Evolutionary conservation across 805 yeast species (phyloP).

Genomic region (Kazachstania bromeliacearum): DNA sequence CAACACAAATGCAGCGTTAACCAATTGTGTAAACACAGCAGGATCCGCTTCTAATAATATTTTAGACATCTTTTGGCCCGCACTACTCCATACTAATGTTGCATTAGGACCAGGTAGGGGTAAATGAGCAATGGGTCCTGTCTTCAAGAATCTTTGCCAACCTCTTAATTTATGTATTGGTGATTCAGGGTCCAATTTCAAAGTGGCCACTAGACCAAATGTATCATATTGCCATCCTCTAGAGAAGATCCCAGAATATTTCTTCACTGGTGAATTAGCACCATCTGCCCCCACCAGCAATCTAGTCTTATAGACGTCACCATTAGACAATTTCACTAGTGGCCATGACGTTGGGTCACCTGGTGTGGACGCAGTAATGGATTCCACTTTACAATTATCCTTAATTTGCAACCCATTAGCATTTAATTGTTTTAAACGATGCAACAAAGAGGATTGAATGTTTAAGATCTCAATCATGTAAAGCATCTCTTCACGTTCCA

Average conservation of each 20-base stretch:
- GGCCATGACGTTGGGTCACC: constrained; percentile 60
- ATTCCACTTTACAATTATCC: constrained; percentile 60
- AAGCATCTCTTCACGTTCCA: constrained; percentile 54
- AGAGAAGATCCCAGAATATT: constrained; percentile 69
- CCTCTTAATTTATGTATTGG: constrained; percentile 66
- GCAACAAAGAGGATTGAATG: constrained; percentile 64
- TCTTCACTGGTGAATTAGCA: constrained; percentile 83
- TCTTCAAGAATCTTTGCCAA: constrained; percentile 85
- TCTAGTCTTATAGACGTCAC: constrained; percentile 54
- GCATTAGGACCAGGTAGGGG: constrained; percentile 83
- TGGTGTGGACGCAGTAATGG: constrained; percentile 33
- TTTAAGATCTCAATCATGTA: constrained; percentile 86
- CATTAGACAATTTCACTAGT: constrained; percentile 54
- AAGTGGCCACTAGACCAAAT: constrained; percentile 88
- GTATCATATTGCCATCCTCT: constrained; percentile 88
- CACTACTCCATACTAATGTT: constrained; percentile 89
- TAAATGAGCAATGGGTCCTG: constrained; percentile 87
- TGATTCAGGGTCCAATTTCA: constrained; percentile 63
- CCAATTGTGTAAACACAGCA: constrained; percentile 53
- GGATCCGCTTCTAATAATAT: constrained; percentile 50
- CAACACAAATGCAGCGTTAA: constrained; percentile 82
- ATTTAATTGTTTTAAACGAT: constrained; percentile 40
- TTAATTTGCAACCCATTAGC: constrained; percentile 34
- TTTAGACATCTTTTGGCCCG: constrained; percentile 65
- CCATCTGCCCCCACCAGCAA: constrained; percentile 95